A percentile compares a stretch with the other conserved stretches of the same genome.
These are phyloP conservation scores for Galerina sulciceps DNA, from an alignment of 768 basidiomycete genomes.

Conservation along the genomic window DNA sequence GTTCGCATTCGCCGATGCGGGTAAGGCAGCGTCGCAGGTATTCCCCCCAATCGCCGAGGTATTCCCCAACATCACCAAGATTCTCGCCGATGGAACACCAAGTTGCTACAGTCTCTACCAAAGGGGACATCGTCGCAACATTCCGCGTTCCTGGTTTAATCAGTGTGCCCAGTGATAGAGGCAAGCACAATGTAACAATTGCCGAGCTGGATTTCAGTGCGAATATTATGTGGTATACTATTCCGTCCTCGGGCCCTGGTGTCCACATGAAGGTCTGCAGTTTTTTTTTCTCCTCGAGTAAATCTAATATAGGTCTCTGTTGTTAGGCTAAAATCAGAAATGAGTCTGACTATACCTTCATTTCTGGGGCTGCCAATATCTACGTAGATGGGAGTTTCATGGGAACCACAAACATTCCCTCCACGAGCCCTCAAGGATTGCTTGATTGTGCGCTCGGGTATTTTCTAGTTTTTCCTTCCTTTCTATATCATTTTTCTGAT, in stretches of 20 bases:
- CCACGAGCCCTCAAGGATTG: slow-evolving; percentile 40
- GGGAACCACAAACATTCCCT: slow-evolving; percentile 39
- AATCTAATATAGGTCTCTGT: neutral
- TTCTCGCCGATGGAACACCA: neutral
- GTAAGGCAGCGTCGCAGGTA: neutral
- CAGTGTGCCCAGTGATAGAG: slow-evolving; percentile 37
- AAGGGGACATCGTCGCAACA: slow-evolving; percentile 34
- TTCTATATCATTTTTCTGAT: neutral
- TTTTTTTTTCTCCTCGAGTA: neutral
- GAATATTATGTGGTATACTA: slow-evolving; percentile 31
- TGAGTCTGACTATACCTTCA: slow-evolving; percentile 37
- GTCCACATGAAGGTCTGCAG: slow-evolving; percentile 30
- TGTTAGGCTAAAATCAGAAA: slow-evolving; percentile 50
- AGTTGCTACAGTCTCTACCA: slow-evolving; percentile 9
- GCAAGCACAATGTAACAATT: slow-evolving; percentile 38
- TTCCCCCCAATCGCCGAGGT: neutral
- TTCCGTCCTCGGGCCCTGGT: slow-evolving; percentile 31
- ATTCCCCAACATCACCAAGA: neutral
- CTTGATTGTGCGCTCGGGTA: slow-evolving; percentile 47
- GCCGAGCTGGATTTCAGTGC: slow-evolving; percentile 33
- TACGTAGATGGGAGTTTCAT: slow-evolving; percentile 58
- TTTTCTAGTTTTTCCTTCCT: neutral
- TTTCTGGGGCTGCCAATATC: slow-evolving; percentile 42
- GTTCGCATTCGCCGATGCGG: neutral
- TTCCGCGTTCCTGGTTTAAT: slow-evolving; percentile 38